Evolutionary conservation across 495 filamentous ascomycete species (phyloP).

Genomic region (Articulospora tetracladia): DNA sequence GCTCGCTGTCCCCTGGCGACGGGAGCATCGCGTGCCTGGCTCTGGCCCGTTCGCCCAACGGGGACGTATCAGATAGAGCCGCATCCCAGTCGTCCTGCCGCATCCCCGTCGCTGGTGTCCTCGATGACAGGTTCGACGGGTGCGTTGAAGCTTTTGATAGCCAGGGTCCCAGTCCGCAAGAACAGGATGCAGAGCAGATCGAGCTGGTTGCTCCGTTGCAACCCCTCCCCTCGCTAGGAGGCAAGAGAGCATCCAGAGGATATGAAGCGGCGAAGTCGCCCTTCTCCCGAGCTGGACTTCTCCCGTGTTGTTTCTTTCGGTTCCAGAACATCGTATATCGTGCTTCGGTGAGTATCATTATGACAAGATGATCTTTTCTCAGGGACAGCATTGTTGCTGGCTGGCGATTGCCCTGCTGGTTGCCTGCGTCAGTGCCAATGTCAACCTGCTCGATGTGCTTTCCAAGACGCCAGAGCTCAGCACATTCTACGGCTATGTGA

Average conservation of each 20-base stretch:
- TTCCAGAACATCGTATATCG: too few relatives aligned
- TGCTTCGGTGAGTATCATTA: too few relatives aligned
- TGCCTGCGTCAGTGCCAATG: too few relatives aligned
- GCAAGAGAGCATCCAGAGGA: background rate
- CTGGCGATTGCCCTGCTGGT: background rate
- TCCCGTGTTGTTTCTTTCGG: too few relatives aligned
- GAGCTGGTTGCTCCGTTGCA: background rate
- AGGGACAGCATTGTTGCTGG: background rate
- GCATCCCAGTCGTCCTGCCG: background rate
- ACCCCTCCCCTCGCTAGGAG: background rate
- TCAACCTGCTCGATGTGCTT: background rate
- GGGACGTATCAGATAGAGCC: background rate
- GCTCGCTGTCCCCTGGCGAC: background rate
- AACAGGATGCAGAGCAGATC: background rate
- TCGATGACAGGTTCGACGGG: background rate
- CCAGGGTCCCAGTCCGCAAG: too few relatives aligned
- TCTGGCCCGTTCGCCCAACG: background rate
- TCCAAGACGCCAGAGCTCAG: background rate
- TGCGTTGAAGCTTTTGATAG: too few relatives aligned
- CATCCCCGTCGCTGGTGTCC: background rate
- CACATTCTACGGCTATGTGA: slow-evolving; percentile 2
- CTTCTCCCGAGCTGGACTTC: background rate
- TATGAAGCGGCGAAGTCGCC: background rate
- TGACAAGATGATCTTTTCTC: background rate
- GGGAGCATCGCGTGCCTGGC: background rate